Conservation (phyloP, 805 yeast genomes). For the Komagataella pastoris region DNA sequence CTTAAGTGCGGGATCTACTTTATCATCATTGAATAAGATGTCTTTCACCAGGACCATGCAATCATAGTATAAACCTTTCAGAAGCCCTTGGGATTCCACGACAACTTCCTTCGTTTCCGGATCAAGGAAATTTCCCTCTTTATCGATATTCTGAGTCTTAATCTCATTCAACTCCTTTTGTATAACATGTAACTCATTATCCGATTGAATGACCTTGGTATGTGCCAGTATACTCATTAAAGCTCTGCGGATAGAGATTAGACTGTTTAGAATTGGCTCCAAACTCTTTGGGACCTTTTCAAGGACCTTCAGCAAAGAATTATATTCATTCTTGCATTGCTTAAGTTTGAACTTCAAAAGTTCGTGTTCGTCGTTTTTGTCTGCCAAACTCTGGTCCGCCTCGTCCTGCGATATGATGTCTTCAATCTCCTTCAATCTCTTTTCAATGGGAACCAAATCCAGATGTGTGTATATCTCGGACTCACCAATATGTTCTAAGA, state of each 20-base stretch:
- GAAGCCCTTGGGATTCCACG: conserved; percentile 26
- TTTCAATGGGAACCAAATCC: conserved; percentile 68
- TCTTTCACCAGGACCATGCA: conserved; percentile 68
- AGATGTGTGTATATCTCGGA: conserved; percentile 72
- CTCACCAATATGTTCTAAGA: conserved; percentile 73
- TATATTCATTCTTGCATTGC: conserved; percentile 46
- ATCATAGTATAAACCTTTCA: conserved; percentile 72
- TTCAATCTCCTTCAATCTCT: conserved; percentile 58
- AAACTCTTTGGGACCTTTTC: conserved; percentile 38
- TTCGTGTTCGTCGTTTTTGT: conserved; percentile 40
- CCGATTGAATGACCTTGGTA: conserved; percentile 4
- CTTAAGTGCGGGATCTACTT: conserved; percentile 36
- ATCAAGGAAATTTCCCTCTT: conserved; percentile 37
- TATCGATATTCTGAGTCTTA: conserved; percentile 33
- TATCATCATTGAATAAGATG: conserved; percentile 31
- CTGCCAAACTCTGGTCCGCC: conserved; percentile 12
- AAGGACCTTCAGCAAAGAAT: conserved; percentile 41
- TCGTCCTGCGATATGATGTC: conserved; percentile 9
- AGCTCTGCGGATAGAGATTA: conserved; percentile 51
- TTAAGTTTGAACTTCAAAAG: conserved; percentile 54
- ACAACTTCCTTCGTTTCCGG: conserved; percentile 3
- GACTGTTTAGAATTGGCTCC: conserved; percentile 37
- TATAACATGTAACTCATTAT: conserved; percentile 20
- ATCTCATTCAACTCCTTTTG: conserved; percentile 25
- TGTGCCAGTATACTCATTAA: conserved; percentile 21